Percentiles rank a stretch among this genome's conserved stretches.
Conservation (phyloP, 2,329 filamentous ascomycete species). For the Sclerotinia sclerotiorum region DNA sequence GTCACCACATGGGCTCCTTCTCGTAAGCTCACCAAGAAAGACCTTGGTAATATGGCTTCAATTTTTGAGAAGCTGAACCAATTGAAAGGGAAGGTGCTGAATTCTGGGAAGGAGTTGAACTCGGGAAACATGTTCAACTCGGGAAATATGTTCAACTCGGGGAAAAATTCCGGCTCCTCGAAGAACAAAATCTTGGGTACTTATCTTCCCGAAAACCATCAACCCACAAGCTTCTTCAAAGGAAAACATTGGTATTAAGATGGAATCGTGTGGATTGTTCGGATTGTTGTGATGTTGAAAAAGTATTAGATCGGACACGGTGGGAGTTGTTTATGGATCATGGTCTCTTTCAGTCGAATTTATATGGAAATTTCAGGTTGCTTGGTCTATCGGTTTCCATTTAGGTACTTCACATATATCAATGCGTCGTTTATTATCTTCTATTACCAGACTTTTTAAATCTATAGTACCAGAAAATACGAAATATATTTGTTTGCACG, state of each 20-base stretch:
- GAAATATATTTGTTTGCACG: background rate
- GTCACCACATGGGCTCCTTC: background rate
- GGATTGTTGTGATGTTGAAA: background rate
- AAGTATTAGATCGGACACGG: too few relatives aligned
- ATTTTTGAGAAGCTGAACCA: background rate
- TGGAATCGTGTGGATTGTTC: background rate
- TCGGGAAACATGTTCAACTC: too few relatives aligned
- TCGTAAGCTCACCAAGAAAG: slow-evolving; percentile 5
- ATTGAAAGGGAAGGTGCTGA: background rate
- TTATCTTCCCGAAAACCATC: slow-evolving; percentile 1
- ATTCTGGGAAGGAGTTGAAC: too few relatives aligned
- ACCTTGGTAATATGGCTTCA: background rate
- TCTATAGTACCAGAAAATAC: background rate
- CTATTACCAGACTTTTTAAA: background rate
- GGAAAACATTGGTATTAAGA: background rate
- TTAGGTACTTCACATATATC: background rate
- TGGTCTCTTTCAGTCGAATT: slow-evolving; percentile 4
- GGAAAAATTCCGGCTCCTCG: background rate
- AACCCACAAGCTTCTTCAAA: background rate
- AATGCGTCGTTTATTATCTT: background rate
- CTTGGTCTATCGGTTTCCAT: background rate
- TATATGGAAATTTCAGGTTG: background rate
- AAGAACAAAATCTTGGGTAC: slow-evolving; percentile 8
- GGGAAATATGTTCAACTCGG: too few relatives aligned
- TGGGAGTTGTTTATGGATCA: background rate